phyloP scores from a whole-genome alignment of 106 monocot species.

The Acorus calamus region DNA sequence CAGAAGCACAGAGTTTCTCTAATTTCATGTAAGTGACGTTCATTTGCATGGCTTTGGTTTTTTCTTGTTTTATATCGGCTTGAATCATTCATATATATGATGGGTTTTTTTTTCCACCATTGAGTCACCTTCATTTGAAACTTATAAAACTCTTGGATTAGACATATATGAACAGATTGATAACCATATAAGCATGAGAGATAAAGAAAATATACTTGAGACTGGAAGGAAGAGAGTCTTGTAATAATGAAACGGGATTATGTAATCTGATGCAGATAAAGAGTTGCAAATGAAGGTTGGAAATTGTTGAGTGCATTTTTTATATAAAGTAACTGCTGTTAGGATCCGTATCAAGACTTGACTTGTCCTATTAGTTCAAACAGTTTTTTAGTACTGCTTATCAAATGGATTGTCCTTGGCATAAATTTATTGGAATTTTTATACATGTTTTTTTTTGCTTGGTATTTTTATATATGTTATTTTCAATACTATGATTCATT shows the following conservation, averaged over 20 bases:
- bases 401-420: too few species aligned
- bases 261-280: conserved; percentile 23
- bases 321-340: too few species aligned
- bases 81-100: conserved; percentile 25
- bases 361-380: too few species aligned
- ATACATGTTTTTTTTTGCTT: too few species aligned
- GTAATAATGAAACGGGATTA: conserved; percentile 20
- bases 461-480: too few species aligned
- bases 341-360: too few species aligned
- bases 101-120: conserved; percentile 11
- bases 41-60: conserved; percentile 13
- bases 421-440: too few species aligned
- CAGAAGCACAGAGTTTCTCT: conserved; percentile 5
- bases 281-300: conserved; percentile 32
- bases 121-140: conserved; percentile 14
- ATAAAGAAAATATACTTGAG: not conserved
- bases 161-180: conserved; percentile 13
- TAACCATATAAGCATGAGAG: conserved; percentile 38
- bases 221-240: conserved; percentile 10
- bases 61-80: conserved; percentile 5
- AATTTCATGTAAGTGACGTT: conserved; percentile 7
- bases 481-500: too few species aligned
- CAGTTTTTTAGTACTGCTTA: too few species aligned
- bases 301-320: too few species aligned
- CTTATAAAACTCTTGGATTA: conserved; percentile 31